phyloP scores from a whole-genome alignment of 495 filamentous ascomycete species.

The Aspergillus asperescens region DNA sequence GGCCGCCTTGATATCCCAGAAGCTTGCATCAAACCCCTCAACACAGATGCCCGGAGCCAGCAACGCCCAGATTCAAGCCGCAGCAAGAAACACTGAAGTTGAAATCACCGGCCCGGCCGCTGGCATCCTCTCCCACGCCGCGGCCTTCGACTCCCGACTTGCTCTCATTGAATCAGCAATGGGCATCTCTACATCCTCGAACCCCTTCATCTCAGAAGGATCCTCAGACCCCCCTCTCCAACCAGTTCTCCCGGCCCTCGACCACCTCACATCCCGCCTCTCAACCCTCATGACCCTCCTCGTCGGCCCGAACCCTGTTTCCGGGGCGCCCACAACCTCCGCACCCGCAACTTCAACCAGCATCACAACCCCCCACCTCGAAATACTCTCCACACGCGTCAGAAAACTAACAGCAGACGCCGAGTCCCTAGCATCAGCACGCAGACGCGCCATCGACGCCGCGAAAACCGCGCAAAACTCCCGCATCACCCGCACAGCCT shows the following conservation, averaged over 20 bases:
- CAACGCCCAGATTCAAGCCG: not conserved
- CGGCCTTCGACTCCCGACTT: conserved; percentile 81
- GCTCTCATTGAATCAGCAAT: conserved; percentile 72
- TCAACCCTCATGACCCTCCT: conserved; percentile 41
- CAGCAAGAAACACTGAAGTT: conserved; percentile 4
- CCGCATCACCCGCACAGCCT: conserved; percentile 38
- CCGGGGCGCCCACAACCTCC: conserved; percentile 20
- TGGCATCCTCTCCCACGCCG: conserved; percentile 69
- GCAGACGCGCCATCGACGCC: conserved; percentile 61
- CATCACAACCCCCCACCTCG: conserved; percentile 49
- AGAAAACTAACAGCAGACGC: conserved; percentile 73
- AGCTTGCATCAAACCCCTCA: conserved; percentile 19
- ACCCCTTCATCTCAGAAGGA: conserved; percentile 57
- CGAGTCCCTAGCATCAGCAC: conserved; percentile 67
- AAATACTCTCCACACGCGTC: conserved; percentile 67
- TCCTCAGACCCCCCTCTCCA: conserved; percentile 61
- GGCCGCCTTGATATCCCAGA: conserved; percentile 33
- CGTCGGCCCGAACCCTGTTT: conserved; percentile 35
- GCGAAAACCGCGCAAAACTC: conserved; percentile 63
- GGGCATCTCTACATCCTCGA: conserved; percentile 64
- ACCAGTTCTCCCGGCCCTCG: conserved; percentile 71
- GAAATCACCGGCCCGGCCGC: conserved; percentile 42
- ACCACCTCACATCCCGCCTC: conserved; percentile 49
- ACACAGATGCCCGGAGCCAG: conserved; percentile 6
- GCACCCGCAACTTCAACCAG: conserved; percentile 20